Evolutionary conservation across 768 basidiomycete genomes (phyloP).

Genomic region (Thelephora aurantiotincta): DNA sequence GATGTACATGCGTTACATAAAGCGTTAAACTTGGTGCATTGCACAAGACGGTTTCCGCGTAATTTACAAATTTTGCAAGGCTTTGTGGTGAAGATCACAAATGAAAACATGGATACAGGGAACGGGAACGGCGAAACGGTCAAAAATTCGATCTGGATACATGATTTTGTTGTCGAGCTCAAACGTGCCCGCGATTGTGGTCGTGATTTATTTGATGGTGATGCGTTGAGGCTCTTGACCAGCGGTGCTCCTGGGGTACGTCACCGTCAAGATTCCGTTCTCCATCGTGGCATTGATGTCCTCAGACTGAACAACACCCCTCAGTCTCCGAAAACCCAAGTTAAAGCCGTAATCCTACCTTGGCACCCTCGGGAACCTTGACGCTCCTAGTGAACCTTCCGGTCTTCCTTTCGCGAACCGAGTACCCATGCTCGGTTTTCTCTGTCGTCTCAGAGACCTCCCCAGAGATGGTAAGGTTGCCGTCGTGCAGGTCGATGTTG

Average conservation of each 20-base stretch:
- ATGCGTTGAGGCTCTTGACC: constrained; percentile 22
- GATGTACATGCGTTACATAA: too few species aligned
- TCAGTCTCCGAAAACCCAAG: constrained; percentile 3
- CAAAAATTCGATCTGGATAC: too few species aligned
- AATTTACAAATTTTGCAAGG: too few species aligned
- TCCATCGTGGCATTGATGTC: constrained; percentile 36
- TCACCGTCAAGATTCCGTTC: constrained; percentile 34
- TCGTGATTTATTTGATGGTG: constrained; percentile 16
- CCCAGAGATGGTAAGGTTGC: constrained; percentile 32
- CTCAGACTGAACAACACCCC: constrained; percentile 18
- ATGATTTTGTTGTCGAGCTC: too few species aligned
- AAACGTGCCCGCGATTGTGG: too few species aligned
- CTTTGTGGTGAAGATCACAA: too few species aligned
- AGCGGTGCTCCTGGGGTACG: constrained; percentile 34
- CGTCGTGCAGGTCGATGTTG: constrained; percentile 30
- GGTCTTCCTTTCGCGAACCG: constrained; percentile 29
- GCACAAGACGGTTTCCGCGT: too few species aligned
- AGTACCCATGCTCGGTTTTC: constrained; percentile 23
- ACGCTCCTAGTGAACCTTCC: constrained; percentile 36
- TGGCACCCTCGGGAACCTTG: constrained; percentile 32
- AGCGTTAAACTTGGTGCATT: too few species aligned
- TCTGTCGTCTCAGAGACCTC: constrained; percentile 20
- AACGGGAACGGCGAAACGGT: too few species aligned
- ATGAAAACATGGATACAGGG: too few species aligned
- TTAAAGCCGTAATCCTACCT: constrained; percentile 18